Percentiles rank a stretch among this genome's conserved stretches.
These are phyloP conservation scores for Cyclotella cryptica DNA, from an alignment of 108 stramenopile genomes.

Conservation along the genomic window DNA sequence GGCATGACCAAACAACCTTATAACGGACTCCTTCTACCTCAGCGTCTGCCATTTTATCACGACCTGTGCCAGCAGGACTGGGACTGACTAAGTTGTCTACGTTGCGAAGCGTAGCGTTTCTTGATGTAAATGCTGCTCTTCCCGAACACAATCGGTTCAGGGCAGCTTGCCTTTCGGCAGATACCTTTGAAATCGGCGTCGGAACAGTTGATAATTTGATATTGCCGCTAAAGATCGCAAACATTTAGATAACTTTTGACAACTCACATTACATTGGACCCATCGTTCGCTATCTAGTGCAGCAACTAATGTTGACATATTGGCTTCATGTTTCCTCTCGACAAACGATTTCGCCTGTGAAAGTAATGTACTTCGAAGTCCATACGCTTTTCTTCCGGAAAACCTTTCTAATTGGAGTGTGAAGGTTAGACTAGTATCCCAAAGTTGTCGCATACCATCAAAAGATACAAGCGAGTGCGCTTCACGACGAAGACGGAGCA, in stretches of 20 bases:
- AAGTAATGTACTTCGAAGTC: conserved; percentile 88
- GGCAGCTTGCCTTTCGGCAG: conserved; percentile 76
- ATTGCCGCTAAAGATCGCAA: not conserved
- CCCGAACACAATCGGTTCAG: conserved; percentile 83
- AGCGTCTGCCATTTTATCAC: conserved; percentile 71
- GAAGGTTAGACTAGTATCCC: conserved; percentile 85
- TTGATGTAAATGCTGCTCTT: conserved; percentile 64
- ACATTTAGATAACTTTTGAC: not conserved
- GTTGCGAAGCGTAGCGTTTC: conserved; percentile 28
- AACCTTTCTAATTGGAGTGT: conserved; percentile 76
- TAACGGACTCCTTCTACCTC: conserved; percentile 85
- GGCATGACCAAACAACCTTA: conserved; percentile 95
- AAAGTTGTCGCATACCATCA: conserved; percentile 86
- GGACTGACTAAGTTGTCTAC: conserved; percentile 22
- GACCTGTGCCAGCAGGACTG: conserved; percentile 22
- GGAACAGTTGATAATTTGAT: not conserved
- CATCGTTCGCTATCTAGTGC: conserved; percentile 95
- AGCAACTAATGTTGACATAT: conserved; percentile 86
- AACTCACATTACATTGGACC: conserved; percentile 89
- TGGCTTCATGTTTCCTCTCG: conserved; percentile 90
- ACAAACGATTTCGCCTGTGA: conserved; percentile 93
- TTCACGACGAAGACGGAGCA: conserved; percentile 86
- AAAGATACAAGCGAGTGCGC: conserved; percentile 80
- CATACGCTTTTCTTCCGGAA: conserved; percentile 77
- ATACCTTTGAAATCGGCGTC: conserved; percentile 52